Conservation (phyloP, 345 rosid genomes). For the Mercurialis annua region DNA sequence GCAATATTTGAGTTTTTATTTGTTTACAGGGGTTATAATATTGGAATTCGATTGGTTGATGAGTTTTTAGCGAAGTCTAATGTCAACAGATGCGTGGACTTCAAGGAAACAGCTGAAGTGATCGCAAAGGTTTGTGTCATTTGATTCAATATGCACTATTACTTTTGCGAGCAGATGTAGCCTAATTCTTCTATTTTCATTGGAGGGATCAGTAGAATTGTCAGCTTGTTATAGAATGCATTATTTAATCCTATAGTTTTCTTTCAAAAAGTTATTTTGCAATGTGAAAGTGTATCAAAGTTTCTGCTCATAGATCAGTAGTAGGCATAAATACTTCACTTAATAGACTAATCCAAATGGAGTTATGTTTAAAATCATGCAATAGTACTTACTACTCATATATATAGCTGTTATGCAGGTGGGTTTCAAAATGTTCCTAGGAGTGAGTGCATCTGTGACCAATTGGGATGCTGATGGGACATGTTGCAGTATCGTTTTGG, state of each 20-base stretch:
- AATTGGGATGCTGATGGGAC: conserved; percentile 91
- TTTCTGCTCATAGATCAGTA: no score
- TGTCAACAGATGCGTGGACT: conserved; percentile 82
- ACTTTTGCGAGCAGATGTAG: no score
- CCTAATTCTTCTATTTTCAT: no score
- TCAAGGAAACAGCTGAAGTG: conserved; percentile 84
- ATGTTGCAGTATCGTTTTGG: conserved; percentile 73
- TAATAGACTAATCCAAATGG: no score
- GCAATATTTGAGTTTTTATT: no score
- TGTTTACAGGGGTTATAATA: conserved; percentile 89
- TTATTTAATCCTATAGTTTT: no score
- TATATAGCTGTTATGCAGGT: conserved; percentile 42
- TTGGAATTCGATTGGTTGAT: conserved; percentile 77
- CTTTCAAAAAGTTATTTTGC: no score
- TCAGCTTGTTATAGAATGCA: no score
- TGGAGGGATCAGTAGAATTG: no score
- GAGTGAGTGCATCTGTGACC: conserved; percentile 74
- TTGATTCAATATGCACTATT: no score
- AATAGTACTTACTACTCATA: neutral
- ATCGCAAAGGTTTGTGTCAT: conserved; percentile 97
- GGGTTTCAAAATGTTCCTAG: conserved; percentile 95
- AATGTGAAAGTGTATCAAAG: no score
- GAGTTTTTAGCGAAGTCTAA: conserved; percentile 91
- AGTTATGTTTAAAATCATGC: neutral
- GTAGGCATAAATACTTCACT: no score